Evolutionary conservation across 768 basidiomycete species (phyloP).

Genomic region (Panaeolus papilionaceus): DNA sequence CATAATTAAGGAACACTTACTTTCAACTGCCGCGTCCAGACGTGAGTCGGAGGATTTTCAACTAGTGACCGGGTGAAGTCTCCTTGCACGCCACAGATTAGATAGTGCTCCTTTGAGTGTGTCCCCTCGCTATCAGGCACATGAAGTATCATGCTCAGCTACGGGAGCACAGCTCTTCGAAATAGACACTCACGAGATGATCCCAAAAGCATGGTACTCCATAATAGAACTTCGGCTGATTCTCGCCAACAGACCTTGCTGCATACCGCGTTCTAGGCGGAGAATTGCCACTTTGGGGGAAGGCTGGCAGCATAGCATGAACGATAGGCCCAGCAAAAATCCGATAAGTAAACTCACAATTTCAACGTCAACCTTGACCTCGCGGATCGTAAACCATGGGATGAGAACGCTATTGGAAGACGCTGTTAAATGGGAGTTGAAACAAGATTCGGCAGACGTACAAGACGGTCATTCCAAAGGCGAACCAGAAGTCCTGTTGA

Average conservation of each 20-base stretch:
- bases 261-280: conserved; percentile 86
- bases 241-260: conserved; percentile 81
- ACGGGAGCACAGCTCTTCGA: conserved; percentile 15
- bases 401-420: conserved; percentile 57
- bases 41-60: conserved; percentile 68
- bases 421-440: conserved; percentile 13
- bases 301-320: conserved; percentile 49
- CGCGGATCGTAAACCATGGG: conserved; percentile 80
- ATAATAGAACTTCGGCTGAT: conserved; percentile 77
- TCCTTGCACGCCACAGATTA: conserved; percentile 86
- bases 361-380: conserved; percentile 80
- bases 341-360: conserved; percentile 54
- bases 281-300: conserved; percentile 83
- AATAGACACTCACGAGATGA: conserved; percentile 67
- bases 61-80: conserved; percentile 82
- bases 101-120: conserved; percentile 76
- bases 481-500: conserved; percentile 85
- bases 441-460: conserved; percentile 37
- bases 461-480: conserved; percentile 76
- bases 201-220: conserved; percentile 89
- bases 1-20: conserved; percentile 38
- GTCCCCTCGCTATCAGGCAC: conserved; percentile 63
- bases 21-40: conserved; percentile 87
- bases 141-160: conserved; percentile 12
- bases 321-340: not conserved